Base-by-base conservation (phyloP, 192 early-diverging fungal genomes). In the Coemansia sp. region DNA sequence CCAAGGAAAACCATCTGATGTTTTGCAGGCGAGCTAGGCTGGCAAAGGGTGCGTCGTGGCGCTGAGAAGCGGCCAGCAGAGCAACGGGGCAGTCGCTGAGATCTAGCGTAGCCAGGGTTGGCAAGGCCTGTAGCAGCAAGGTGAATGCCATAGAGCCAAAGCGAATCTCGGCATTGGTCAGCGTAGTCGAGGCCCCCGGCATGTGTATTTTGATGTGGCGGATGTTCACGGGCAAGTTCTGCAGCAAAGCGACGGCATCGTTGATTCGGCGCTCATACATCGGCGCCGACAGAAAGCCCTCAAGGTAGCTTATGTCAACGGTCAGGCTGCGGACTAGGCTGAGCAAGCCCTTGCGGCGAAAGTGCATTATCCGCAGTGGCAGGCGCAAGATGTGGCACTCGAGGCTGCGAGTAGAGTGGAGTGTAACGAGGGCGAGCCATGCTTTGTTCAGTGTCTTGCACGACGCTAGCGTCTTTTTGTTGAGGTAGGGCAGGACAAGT, bases 301-400 rank as follows among this genome's bases (percentile, higher is more conserved):
- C 78, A 6, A 81, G 48, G 43, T 64, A 75, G 73, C 78, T 48
- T 59, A 80, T 42, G 58, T 80, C 77, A 26, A 80, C n/a, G 0
- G 72, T 68, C 65, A 80, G 59, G 21, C 65, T 38, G 61, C 77
- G 77, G 47, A 73, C 69, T 21, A 58, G 64, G 10, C 53, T 53
- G 61, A 74, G 41, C 1, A 80, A 62, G 3, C 69, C 66, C 50
- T 71, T 74, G 72, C 77, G 77, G 38, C 66, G 48, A 28, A 69
- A 75, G 62, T 74, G 65, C 14, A 68, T 66, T n/a, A 80, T 69
- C 36, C 72, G 72, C 65, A 79, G 69, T 26, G 77, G 68, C 50
- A 79, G 61, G 35, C 73, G 72, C 25, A 75, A 23, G n/a, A 79
- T 61, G 53, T 75, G 72, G 69, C 69, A 69, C 65, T 81, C 73